Percentiles rank a stretch among this genome's conserved stretches.
These are phyloP conservation scores for Cladophialophora yegresii DNA, from an alignment of 2,329 filamentous ascomycete species.

Conservation along the genomic window DNA sequence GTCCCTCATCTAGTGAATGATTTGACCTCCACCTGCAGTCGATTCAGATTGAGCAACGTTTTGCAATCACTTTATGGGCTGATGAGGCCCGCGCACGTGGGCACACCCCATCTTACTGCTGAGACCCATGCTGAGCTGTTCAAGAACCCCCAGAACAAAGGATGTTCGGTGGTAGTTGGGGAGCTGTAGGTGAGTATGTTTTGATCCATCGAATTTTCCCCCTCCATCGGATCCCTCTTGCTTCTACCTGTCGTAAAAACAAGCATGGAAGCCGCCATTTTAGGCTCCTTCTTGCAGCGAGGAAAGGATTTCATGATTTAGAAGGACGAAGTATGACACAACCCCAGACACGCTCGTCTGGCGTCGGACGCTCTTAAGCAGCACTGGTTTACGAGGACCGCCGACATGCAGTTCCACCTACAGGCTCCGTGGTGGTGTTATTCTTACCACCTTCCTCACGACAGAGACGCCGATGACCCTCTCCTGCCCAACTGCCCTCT, in stretches of 20 bases:
- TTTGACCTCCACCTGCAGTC: background rate
- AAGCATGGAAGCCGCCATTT: background rate
- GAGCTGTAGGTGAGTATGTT: background rate
- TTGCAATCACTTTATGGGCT: background rate
- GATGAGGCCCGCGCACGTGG: background rate
- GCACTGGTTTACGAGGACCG: background rate
- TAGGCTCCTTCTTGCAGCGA: background rate
- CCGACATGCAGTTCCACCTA: background rate
- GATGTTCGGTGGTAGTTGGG: slow-evolving; percentile 10
- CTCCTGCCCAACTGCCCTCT: background rate
- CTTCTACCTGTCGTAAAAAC: background rate
- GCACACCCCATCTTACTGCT: background rate
- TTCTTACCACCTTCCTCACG: background rate
- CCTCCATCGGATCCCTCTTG: background rate
- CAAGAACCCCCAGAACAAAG: background rate
- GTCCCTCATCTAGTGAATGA: background rate
- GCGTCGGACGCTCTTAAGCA: background rate
- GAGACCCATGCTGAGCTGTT: background rate
- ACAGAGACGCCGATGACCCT: background rate
- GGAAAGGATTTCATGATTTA: background rate
- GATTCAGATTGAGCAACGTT: background rate
- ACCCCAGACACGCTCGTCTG: background rate
- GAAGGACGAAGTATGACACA: background rate
- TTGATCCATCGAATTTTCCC: background rate
- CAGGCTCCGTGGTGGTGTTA: background rate